These are phyloP conservation scores for Exophiala mesophila DNA, from an alignment of 2,329 filamentous ascomycete genomes.

Conservation along the genomic window DNA sequence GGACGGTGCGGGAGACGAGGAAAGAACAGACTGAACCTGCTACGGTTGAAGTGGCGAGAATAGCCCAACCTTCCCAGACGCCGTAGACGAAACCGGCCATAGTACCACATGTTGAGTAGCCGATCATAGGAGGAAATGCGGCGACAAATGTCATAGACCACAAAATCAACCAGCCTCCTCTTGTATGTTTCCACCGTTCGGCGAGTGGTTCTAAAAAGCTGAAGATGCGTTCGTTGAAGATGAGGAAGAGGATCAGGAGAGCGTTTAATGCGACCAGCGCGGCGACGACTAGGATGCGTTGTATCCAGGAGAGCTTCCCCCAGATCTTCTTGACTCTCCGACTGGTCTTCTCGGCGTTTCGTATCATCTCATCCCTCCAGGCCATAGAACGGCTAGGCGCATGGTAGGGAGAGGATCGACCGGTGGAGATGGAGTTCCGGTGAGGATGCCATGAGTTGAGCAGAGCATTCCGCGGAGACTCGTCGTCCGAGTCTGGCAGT, in stretches of 20 bases:
- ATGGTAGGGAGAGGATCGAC: slow-evolving; percentile 35
- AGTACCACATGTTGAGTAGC: slow-evolving; percentile 73
- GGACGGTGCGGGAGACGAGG: slow-evolving; percentile 69
- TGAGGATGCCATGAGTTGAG: slow-evolving; percentile 51
- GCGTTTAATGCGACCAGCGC: slow-evolving; percentile 50
- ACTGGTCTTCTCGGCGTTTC: slow-evolving; percentile 33
- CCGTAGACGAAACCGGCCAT: slow-evolving; percentile 68
- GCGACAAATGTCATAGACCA: slow-evolving; percentile 71
- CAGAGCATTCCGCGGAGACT: slow-evolving; percentile 27
- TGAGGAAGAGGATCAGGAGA: slow-evolving; percentile 62
- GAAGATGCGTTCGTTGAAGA: slow-evolving; percentile 79
- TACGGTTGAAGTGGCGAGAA: slow-evolving; percentile 73
- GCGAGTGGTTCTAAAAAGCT: slow-evolving; percentile 67
- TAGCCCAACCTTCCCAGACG: slow-evolving; percentile 71
- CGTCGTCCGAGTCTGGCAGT: slow-evolving; percentile 26
- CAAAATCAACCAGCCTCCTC: slow-evolving; percentile 67
- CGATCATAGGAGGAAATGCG: slow-evolving; percentile 81
- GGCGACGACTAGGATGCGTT: slow-evolving; percentile 56
- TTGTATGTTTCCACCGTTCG: slow-evolving; percentile 68
- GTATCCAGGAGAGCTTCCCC: slow-evolving; percentile 45
- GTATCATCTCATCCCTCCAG: slow-evolving; percentile 37
- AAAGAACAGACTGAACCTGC: slow-evolving; percentile 75
- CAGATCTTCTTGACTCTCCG: slow-evolving; percentile 33
- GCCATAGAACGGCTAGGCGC: slow-evolving; percentile 31
- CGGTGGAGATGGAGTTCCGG: slow-evolving; percentile 31